Conservation (phyloP, 2,329 filamentous ascomycete species). For the Pseudogymnoascus sp. region DNA sequence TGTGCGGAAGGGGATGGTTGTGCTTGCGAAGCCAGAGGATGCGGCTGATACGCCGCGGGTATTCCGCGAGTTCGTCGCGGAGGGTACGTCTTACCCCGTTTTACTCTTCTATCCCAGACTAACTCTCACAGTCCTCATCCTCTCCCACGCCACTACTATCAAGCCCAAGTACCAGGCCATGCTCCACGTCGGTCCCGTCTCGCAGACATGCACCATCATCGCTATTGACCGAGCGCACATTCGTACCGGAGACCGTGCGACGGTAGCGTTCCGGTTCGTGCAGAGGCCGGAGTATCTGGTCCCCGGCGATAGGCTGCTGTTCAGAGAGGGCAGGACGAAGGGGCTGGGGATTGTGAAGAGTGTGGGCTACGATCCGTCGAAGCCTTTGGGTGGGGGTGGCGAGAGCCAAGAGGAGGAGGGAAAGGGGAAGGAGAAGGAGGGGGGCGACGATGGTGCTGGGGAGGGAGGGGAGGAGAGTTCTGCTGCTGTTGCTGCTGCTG, state of each 20-base stretch:
- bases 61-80: conserved; percentile 67
- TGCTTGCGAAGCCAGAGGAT: conserved; percentile 68
- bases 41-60: conserved; percentile 58
- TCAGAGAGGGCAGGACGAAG: conserved; percentile 91
- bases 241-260: conserved; percentile 85
- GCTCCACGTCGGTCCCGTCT: conserved; percentile 91
- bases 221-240: conserved; percentile 96
- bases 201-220: conserved; percentile 93
- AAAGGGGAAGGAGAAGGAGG: neutral
- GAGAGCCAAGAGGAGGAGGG: conserved; percentile 11
- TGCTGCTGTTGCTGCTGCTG: neutral
- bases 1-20: conserved; percentile 96
- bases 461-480: conserved; percentile 4
- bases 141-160: conserved; percentile 94
- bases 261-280: conserved; percentile 89
- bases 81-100: conserved; percentile 42
- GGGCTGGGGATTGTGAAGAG: conserved; percentile 90
- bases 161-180: conserved; percentile 96
- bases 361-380: conserved; percentile 69
- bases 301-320: conserved; percentile 80
- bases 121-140: conserved; percentile 61
- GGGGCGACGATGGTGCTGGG: conserved; percentile 3
- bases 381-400: conserved; percentile 33
- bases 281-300: conserved; percentile 88
- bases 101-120: neutral